phyloP scores from a whole-genome alignment of 495 filamentous ascomycete species.

The Podospora appendiculata region DNA sequence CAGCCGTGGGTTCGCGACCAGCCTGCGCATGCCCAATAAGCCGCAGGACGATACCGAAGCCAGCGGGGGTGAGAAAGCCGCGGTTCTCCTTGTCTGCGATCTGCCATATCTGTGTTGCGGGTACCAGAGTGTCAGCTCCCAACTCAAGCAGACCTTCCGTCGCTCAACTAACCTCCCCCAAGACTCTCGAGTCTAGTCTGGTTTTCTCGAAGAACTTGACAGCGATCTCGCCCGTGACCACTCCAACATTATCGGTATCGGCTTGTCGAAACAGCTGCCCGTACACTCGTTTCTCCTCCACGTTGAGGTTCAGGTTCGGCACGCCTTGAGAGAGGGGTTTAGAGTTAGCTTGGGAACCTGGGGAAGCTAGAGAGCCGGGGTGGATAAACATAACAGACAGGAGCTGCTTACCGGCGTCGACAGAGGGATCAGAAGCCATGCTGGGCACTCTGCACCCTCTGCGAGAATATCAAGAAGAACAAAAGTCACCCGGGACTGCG shows the following conservation, averaged over 20 bases:
- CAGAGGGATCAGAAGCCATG: constrained; percentile 23
- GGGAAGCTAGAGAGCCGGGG: no score
- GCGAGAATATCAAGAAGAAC: neutral
- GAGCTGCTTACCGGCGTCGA: constrained; percentile 18
- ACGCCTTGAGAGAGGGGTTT: constrained; percentile 30
- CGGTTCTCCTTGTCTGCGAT: constrained; percentile 95
- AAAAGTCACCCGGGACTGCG: neutral
- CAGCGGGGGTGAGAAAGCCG: constrained; percentile 81
- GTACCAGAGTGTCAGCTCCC: constrained; percentile 1
- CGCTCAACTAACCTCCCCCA: constrained; percentile 67
- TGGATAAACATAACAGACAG: neutral
- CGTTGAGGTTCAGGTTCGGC: constrained; percentile 76
- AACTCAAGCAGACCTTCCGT: neutral
- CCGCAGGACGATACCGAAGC: constrained; percentile 83
- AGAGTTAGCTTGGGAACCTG: no score
- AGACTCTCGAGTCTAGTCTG: constrained; percentile 67
- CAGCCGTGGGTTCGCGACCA: constrained; percentile 67
- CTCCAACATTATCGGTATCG: constrained; percentile 81
- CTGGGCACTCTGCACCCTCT: constrained; percentile 10
- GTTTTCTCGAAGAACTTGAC: constrained; percentile 99
- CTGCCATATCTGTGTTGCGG: constrained; percentile 78
- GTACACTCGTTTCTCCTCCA: constrained; percentile 89
- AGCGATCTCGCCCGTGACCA: constrained; percentile 91
- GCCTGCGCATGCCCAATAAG: constrained; percentile 95
- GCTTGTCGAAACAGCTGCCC: constrained; percentile 84